Conservation (phyloP, 2,329 filamentous ascomycete genomes). For the Nemania serpens region DNA sequence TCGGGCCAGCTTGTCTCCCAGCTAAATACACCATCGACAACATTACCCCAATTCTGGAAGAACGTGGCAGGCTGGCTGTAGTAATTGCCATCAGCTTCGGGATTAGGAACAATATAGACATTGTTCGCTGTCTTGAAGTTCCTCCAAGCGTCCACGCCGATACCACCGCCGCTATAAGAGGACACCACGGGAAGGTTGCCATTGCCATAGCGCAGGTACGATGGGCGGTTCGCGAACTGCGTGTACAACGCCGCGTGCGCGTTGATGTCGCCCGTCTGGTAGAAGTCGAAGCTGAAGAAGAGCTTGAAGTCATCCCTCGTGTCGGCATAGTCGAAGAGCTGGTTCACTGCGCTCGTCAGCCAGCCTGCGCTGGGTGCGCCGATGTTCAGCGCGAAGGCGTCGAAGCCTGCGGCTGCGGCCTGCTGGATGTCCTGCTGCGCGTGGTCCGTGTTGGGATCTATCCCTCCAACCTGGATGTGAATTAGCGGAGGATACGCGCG, state of each 20-base stretch:
- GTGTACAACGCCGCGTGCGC: conserved; percentile 34
- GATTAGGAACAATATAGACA: conserved; percentile 44
- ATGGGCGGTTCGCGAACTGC: conserved; percentile 35
- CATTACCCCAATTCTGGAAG: conserved; percentile 39
- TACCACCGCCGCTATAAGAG: conserved; percentile 37
- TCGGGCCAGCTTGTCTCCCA: conserved; percentile 46
- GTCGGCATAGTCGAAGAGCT: conserved; percentile 41
- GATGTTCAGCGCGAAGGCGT: conserved; percentile 45
- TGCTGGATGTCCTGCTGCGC: conserved; percentile 39
- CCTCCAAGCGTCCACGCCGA: conserved; percentile 36
- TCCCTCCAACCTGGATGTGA: conserved; percentile 19
- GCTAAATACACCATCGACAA: conserved; percentile 44
- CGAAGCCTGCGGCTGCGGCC: conserved; percentile 39
- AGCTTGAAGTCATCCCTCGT: conserved; percentile 40
- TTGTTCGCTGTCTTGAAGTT: conserved; percentile 37
- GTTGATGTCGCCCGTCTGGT: conserved; percentile 33
- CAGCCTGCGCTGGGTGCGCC: conserved; percentile 36
- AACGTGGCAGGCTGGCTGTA: conserved; percentile 38
- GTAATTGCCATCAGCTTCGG: conserved; percentile 40
- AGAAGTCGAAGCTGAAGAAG: conserved; percentile 46
- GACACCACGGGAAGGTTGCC: conserved; percentile 40
- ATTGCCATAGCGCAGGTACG: conserved; percentile 39
- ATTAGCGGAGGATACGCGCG: too few relatives aligned
- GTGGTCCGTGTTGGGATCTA: conserved; percentile 32
- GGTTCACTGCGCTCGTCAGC: conserved; percentile 33